Evolutionary conservation across 1,139 yeast genomes (phyloP), one percentile per base, ranked within the genome.

Genomic region (Debaryomyces udenii): DNA sequence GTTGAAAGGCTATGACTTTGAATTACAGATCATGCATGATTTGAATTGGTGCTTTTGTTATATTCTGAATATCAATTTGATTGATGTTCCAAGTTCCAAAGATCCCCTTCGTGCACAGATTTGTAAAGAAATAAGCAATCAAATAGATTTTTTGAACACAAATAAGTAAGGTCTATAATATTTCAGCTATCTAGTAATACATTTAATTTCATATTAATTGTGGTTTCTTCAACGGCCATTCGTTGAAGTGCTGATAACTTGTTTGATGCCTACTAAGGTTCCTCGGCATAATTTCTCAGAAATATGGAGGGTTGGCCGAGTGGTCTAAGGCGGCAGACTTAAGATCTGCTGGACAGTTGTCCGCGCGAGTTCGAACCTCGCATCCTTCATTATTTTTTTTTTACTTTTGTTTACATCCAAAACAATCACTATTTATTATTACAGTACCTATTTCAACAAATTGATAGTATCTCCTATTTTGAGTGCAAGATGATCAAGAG

Each of bases 361-460:
- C 83, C 85, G 85, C 84, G 85, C 84, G 85, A 79, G 85, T 80
- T 80, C 85, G 85, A 80, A 79, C 83, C 85, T 79, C 85, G 84
- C 85, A 78, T 76, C 84, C 84, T 78, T 78, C 85, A 80, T 57
- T 65, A 65, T 61, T 62, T 70, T 69, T 71, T 49, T 29, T 35
- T 38, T 29, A 22, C 16, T 5, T 34, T 33, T 27, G 34, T 37
- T 30, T 20, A 20, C 22, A 20, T 20, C 7, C 22, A 16, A 3
- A 14, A 29, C 13, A 10, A 6, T 20, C 32, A n/a, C 23, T 18
- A 9, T 15, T 17, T 9, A 31, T 3, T 9, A 18, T 18, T 18
- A 20, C 24, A 31, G 24, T 15, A 17, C 3, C 13, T 18, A 31
- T 9, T 13, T n/a, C 20, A 7, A 20, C 5, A 20, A 6, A 6